Evolutionary conservation across 2,329 filamentous ascomycete species (phyloP), one percentile per base, ranked within the genome.

Genomic region (Leptographium flavum): DNA sequence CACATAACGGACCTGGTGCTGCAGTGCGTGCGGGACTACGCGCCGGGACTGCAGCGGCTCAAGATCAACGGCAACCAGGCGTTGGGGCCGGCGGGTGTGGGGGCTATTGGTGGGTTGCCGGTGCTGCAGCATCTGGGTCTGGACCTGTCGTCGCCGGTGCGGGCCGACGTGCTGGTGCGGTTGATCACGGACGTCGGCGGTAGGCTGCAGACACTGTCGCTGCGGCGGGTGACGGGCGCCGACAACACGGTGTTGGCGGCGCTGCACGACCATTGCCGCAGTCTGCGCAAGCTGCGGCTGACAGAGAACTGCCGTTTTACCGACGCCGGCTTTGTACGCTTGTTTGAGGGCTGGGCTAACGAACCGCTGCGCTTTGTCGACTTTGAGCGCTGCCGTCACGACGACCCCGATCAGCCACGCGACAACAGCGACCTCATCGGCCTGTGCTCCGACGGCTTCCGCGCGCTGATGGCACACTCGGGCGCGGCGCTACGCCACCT

Each of bases 51-150:
- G 14, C 69, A 68, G 40, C 79, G 83, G 4, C 68, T 96, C 43
- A 95, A 94, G 62, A 67, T 95, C 31, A 78, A 79, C 53, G 76
- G 87, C 56, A 94, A 92, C 60, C 83, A 87, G 56, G 74, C 79
- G 50, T 66, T 92, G 19, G 79, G 77, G 0, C 71, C 79, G 46
- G 64, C 70, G 13, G 81, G 83, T 11, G 66, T 95, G 39, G 64
- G 70, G 39, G 66, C 74, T 4, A 77, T 95, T 35, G 72, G 74
- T 2, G 63, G 70, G 0, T 58, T 94, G 33, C 54, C 67, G 13
- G 67, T 70, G 0, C 73, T 96, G 2, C 67, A 85, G 56, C 83
- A 93, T 56, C 65, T 96, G 5, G 82, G 84, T 5, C 69, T 95
- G 9, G 74, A 83, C 45, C 68, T 87, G 42, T 69, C 74, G 46